phyloP scores from a whole-genome alignment of 73 alveolate species.

The Paramecium pentaurelia region DNA sequence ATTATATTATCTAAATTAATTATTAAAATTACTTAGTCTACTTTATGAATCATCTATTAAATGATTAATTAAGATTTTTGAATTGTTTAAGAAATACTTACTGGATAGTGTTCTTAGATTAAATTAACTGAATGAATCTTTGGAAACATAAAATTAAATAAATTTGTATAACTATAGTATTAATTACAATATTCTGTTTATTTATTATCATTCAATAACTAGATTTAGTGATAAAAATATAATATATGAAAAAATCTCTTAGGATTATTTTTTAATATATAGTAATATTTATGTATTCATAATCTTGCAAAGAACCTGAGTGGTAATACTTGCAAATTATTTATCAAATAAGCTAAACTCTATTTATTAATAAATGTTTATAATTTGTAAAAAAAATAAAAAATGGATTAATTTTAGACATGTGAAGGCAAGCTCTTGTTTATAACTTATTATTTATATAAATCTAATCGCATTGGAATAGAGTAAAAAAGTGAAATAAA shows the following conservation, averaged over 20 bases:
- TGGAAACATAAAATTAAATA: background rate
- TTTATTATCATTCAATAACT: background rate
- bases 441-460: background rate
- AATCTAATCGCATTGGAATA: background rate
- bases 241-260: background rate
- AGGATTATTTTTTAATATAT: background rate
- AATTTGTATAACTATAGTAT: no score
- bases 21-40: no score
- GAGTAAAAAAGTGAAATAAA: background rate
- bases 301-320: background rate
- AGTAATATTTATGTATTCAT: background rate
- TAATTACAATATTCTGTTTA: background rate
- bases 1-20: no score
- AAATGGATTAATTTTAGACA: conserved; percentile 3
- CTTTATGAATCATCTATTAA: no score
- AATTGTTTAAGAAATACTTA: background rate
- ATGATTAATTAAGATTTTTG: no score
- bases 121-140: background rate
- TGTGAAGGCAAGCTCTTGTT: background rate
- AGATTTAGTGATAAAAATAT: background rate
- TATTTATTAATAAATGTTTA: background rate
- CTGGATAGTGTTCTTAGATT: background rate
- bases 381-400: background rate
- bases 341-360: background rate
- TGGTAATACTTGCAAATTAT: background rate